Evolutionary conservation across 331 rosid genomes (phyloP), one percentile per base, ranked within the genome.

Genomic region (Cydonia oblonga): DNA sequence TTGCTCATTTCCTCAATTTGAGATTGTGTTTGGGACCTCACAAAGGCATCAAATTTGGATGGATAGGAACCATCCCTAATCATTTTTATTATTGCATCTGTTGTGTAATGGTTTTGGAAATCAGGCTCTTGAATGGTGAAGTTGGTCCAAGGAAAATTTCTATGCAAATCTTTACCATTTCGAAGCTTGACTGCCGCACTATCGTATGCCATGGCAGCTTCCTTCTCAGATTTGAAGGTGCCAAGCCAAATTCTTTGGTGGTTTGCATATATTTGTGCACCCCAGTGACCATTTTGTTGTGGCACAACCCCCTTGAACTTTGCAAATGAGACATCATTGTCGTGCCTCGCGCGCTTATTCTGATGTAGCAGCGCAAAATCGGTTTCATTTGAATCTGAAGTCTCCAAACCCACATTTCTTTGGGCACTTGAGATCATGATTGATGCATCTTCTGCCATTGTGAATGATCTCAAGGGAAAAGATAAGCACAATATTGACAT

Each of bases 171-270:
- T 9, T 72, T 60, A 60, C 82, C 75, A 44, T 70, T 83, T 9
- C 84, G 72, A 30, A 83, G 87, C 78, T 83, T 86, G 70, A 85
- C 68, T 5, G 83, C 81, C 0, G 82, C 85, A 1, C 89, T 80
- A 7, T 83, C 87, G 0, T 86, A 83, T 23, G 89, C 87, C 87
- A 76, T 83, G 38, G 89, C 87, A 2, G 89, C 85, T 26, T 49
- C 81, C 61, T 73, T 80, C 40, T 79, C 82, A 0, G 86, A 76
- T 58, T 82, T 78, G 73, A 84, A 86, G 6, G 85, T 78, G 9
- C 89, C 88, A n/a, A 82, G 82, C 89, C 84, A 84, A 64, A 88
- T 73, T 68, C 83, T 68, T 72, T 67, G 83, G 58, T 86, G 85
- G 79, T 78, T 78, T 9, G 86, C 82, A n/a, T 79, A 86, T 52